Percentiles rank a stretch among this genome's conserved stretches.
Evolutionary conservation across 352 stramenopile species (phyloP).

Genomic region (Phytophthora syringae): DNA sequence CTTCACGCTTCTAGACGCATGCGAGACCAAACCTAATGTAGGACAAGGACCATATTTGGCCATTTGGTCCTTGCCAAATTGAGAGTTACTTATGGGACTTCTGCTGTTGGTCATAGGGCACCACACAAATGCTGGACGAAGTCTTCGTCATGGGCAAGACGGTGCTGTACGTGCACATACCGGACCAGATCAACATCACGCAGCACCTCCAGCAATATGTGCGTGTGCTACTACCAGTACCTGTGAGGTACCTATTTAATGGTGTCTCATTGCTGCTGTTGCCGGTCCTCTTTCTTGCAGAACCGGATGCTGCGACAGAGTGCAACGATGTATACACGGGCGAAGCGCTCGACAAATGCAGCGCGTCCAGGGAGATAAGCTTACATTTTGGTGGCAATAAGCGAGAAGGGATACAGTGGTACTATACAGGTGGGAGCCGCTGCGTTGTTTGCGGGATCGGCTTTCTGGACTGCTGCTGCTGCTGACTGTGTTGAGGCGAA

Average conservation of each 20-base stretch:
- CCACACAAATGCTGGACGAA: conserved; percentile 70
- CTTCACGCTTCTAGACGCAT: conserved; percentile 79
- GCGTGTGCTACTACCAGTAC: conserved; percentile 12
- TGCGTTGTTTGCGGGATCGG: conserved; percentile 45
- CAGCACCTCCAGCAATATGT: conserved; percentile 85
- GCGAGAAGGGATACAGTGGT: conserved; percentile 14
- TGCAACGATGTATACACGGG: conserved; percentile 81
- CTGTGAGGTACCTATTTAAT: no score
- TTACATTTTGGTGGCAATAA: background rate
- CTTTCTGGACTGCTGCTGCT: conserved; percentile 38
- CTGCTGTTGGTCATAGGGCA: conserved; percentile 44
- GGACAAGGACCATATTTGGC: no score
- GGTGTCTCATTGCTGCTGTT: background rate
- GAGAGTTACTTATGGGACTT: no score
- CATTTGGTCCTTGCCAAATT: no score
- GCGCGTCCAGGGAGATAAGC: conserved; percentile 3
- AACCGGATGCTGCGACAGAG: conserved; percentile 82
- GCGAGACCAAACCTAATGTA: conserved; percentile 79
- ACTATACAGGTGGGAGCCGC: conserved; percentile 78
- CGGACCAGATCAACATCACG: conserved; percentile 84
- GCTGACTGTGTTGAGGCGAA: conserved; percentile 30
- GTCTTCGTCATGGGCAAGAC: conserved; percentile 90
- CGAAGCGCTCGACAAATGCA: conserved; percentile 55
- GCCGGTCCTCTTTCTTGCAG: conserved; percentile 32
- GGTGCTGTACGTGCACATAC: conserved; percentile 88